Conservation (phyloP, 176 grass and related monocot species). For the Hordeum vulgare region MorexV3_pseudomolecules_assembly NC_058523.1:63103503-63104002, state of each 20-base stretch:
- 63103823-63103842: not conserved
- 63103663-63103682: not conserved
- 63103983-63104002: not conserved
- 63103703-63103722: not conserved
- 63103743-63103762: no score
- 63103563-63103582: not conserved
- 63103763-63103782: not conserved
- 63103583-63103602: not conserved
- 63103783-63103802: not conserved
- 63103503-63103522: conserved; percentile 58
- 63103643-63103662: not conserved
- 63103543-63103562: not conserved
- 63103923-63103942: not conserved
- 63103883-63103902: not conserved
- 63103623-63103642: not conserved
- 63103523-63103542: conserved; percentile 39
- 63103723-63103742: no score
- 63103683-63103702: not conserved
- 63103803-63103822: not conserved
- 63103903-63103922: not conserved
- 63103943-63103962: not conserved
- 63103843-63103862: not conserved
- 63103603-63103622: not conserved
- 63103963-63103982: not conserved
- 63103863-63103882: not conserved